Conservation (phyloP, 345 rosid species). For the Noccaea bulbosa region DNA sequence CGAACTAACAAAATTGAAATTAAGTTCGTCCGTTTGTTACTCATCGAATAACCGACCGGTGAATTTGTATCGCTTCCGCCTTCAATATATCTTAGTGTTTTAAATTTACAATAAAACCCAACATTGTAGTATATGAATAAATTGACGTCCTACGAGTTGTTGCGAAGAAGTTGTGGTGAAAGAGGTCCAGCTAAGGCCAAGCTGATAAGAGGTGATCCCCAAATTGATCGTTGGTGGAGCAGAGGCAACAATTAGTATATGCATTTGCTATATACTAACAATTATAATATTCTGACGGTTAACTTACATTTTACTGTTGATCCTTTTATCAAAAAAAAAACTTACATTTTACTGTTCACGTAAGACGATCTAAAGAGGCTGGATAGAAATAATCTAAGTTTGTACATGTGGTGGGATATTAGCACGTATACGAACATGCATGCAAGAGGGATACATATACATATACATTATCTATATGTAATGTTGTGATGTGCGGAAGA, state of each 20-base stretch:
- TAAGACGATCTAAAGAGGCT: no score
- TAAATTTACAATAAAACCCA: no score
- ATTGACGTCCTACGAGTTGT: no score
- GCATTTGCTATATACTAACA: not conserved
- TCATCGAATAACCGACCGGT: no score
- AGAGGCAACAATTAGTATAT: not conserved
- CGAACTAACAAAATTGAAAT: no score
- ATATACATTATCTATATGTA: no score
- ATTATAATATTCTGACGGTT: not conserved
- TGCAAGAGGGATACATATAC: not conserved
- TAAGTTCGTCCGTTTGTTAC: no score
- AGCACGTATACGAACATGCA: constrained; percentile 7
- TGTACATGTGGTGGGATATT: no score
- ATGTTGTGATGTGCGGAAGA: not conserved
- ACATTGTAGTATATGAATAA: not conserved
- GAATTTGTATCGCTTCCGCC: no score
- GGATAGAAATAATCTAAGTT: no score
- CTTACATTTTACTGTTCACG: not conserved
- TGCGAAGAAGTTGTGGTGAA: not conserved
- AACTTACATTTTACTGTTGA: not conserved
- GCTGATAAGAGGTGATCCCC: not conserved
- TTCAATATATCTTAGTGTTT: no score
- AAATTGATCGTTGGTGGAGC: not conserved
- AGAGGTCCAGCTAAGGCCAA: not conserved
- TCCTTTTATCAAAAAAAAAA: no score